Evolutionary conservation across 2,329 filamentous ascomycete genomes (phyloP), one percentile per base, ranked within the genome.

Genomic region (Fusarium beomiforme): DNA sequence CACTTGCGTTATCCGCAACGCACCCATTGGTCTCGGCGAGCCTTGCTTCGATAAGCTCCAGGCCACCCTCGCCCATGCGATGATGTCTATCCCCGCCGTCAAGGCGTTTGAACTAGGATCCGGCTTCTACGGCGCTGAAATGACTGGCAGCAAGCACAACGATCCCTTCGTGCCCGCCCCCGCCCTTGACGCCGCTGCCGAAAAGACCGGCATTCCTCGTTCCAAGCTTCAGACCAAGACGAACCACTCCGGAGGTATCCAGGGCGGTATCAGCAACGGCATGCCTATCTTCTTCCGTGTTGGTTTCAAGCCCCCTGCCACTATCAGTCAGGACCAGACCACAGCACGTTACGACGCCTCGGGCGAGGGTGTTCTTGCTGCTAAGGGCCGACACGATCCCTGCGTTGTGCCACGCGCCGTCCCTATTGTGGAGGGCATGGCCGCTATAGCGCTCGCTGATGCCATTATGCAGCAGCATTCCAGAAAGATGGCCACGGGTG

Each of bases 31-130:
- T 0, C 88, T 98, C 5, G 96, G 96, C 65, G 96, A 98, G 86
- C 96, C 95, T 2, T 93, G 90, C 81, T 98, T 99, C 81, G 93
- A 97, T 82, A 98, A 98, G 85, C 87, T 98, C 46, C 95, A 99
- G 85, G 96, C 96, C 11, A 89, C 89, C 79, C 90, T 99, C 49
- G 95, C 90, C 29, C 95, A 98, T 78, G 96, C 93, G 53, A 98
- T 99, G 93, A 88, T 98, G 70, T 94, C 90, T 79, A 97, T 98
- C 76, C 96, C 96, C 8, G 94, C 96, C 6, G 95, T 93, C 39
- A 99, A 98, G 84, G 95, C 92, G 59, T 98, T 98, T 79, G 95
- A 98, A 80, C 91, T 98, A 72, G 96, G 96, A 59, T 97, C 93
- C 57, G 96, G 96, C 16, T 98, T 98, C 81, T 90, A 87, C 54